Percentiles rank a stretch among this genome's conserved stretches.
phyloP scores from a whole-genome alignment of 768 basidiomycete species.

The Suillus occidentalis region DNA sequence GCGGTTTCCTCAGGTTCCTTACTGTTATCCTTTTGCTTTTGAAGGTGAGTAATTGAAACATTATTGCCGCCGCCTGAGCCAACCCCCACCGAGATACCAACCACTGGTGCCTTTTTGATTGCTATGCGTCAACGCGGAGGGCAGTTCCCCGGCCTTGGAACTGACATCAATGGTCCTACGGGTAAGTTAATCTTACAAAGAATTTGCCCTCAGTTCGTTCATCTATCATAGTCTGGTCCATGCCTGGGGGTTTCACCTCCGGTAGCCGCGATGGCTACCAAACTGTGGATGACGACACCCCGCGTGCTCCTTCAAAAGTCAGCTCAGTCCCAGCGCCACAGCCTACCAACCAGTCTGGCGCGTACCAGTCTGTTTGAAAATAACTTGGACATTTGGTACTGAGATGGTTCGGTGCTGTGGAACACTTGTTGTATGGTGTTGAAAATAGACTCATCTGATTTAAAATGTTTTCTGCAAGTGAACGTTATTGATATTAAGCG shows the following conservation, averaged over 20 bases:
- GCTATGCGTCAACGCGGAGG: conserved; percentile 58
- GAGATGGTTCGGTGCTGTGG: not conserved
- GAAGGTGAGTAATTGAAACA: conserved; percentile 43
- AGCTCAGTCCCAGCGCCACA: not conserved
- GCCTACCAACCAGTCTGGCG: conserved; percentile 1
- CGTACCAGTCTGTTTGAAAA: conserved; percentile 1
- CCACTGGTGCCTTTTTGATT: conserved; percentile 49
- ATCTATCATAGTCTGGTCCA: conserved; percentile 62
- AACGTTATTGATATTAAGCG: not conserved
- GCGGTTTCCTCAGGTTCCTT: conserved; percentile 54
- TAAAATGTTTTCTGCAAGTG: not conserved
- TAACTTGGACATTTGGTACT: no score
- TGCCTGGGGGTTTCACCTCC: conserved; percentile 73
- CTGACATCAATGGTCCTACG: conserved; percentile 57
- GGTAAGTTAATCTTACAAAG: conserved; percentile 35
- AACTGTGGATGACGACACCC: conserved; percentile 55
- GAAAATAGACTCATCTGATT: not conserved
- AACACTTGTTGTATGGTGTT: not conserved
- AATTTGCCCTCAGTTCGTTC: not conserved
- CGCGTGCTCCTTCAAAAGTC: conserved; percentile 13
- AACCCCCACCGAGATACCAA: conserved; percentile 50
- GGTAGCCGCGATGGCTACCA: conserved; percentile 57
- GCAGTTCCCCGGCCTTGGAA: conserved; percentile 50
- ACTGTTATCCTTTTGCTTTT: conserved; percentile 54
- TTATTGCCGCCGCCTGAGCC: not conserved